Percentiles rank a stretch among this genome's conserved stretches.
These are phyloP conservation scores for Termitomyces sp. DNA, from an alignment of 768 basidiomycete genomes.

Conservation along the genomic window DNA sequence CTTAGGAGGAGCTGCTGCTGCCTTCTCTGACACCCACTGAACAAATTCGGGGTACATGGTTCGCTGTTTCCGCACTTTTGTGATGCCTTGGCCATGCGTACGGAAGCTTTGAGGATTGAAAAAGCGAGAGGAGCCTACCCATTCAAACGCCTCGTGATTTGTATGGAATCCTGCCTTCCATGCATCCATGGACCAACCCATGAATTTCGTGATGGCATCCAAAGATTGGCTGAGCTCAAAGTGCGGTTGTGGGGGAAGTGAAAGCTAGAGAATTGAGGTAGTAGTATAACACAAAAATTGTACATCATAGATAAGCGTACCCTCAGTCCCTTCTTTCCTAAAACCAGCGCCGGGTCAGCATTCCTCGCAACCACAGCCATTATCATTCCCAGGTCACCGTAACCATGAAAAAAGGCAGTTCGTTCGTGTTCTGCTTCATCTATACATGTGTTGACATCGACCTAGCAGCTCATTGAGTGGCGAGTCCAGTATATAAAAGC, in stretches of 20 bases:
- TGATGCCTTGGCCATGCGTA: constrained; percentile 32
- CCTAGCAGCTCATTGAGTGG: constrained; percentile 27
- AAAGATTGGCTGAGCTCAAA: constrained; percentile 31
- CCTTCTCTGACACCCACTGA: constrained; percentile 39
- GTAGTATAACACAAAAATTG: background rate
- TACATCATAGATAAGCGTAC: constrained; percentile 23
- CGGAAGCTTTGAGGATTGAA: constrained; percentile 44
- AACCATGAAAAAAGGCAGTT: constrained; percentile 55
- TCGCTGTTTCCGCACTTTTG: constrained; percentile 46
- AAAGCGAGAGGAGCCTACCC: constrained; percentile 53
- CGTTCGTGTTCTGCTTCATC: constrained; percentile 50
- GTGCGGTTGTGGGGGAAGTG: background rate
- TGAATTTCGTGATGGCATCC: constrained; percentile 49
- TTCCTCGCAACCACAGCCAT: constrained; percentile 54
- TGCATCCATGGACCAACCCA: constrained; percentile 52
- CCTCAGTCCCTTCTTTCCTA: constrained; percentile 58
- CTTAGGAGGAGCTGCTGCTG: background rate
- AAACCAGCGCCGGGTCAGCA: constrained; percentile 37
- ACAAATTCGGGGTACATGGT: constrained; percentile 62
- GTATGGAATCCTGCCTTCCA: constrained; percentile 57
- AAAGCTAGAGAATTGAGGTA: background rate
- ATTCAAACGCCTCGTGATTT: constrained; percentile 53
- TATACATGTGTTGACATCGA: constrained; percentile 63
- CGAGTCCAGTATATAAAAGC: background rate
- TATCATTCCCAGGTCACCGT: constrained; percentile 73